Conservation (phyloP, 306 rosid genomes). For the Canavalia gladiata region DNA sequence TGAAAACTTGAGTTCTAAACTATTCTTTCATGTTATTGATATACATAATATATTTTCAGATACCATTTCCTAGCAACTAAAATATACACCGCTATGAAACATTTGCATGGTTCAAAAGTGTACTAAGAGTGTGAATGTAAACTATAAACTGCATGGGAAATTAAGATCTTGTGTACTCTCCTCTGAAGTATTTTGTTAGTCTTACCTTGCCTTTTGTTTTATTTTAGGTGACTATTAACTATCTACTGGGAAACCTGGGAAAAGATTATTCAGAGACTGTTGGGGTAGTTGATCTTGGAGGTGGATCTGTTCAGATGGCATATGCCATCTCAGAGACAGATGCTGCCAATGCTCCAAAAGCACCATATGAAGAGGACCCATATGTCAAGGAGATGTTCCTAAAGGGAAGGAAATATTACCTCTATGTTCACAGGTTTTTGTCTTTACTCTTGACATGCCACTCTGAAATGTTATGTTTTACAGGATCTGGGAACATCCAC, state of each 20-base stretch:
- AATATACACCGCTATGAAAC: slow-evolving; percentile 31
- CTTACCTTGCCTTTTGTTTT: slow-evolving; percentile 47
- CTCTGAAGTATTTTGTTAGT: slow-evolving; percentile 22
- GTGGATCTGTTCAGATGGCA: slow-evolving; percentile 99
- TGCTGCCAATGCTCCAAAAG: slow-evolving; percentile 75
- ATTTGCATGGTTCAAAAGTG: neutral
- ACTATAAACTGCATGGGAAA: slow-evolving; percentile 10
- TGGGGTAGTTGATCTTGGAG: slow-evolving; percentile 97
- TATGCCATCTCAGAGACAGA: slow-evolving; percentile 81
- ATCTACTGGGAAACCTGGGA: slow-evolving; percentile 86
- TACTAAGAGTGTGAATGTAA: neutral
- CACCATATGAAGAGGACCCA: slow-evolving; percentile 64
- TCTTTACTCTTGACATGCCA: slow-evolving; percentile 46
- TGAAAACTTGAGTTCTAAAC: slow-evolving; percentile 31
- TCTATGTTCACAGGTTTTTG: slow-evolving; percentile 92
- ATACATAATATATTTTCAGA: neutral
- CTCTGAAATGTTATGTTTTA: slow-evolving; percentile 37
- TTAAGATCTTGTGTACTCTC: slow-evolving; percentile 5
- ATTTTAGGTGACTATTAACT: slow-evolving; percentile 85
- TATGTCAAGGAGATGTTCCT: slow-evolving; percentile 81
- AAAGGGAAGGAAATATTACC: slow-evolving; percentile 77
- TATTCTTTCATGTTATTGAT: slow-evolving; percentile 37
- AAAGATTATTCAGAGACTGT: slow-evolving; percentile 75
- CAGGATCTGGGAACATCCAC: slow-evolving; percentile 12
- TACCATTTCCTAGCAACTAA: slow-evolving; percentile 11